phyloP scores from a whole-genome alignment of 345 rosid species.

The Erysimum cheiranthoides region DNA sequence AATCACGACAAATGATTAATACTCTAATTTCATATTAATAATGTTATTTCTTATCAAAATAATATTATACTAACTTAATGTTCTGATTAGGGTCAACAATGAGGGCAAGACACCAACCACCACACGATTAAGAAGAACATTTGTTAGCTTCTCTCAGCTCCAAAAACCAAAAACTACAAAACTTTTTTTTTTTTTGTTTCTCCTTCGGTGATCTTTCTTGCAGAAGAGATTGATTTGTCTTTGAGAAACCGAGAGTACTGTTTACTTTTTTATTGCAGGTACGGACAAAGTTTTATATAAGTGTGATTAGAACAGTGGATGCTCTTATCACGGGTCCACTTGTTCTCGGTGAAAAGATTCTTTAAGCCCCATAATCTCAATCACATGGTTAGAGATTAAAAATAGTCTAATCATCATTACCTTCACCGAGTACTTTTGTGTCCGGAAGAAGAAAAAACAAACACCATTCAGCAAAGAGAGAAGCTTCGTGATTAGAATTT shows the following conservation, averaged over 20 bases:
- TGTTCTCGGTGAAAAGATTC: constrained; percentile 21
- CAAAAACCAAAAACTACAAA: constrained; percentile 12
- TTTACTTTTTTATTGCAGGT: constrained; percentile 2
- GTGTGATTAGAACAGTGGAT: constrained; percentile 39
- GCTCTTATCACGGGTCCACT: constrained; percentile 48
- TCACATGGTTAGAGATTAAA: constrained; percentile 29
- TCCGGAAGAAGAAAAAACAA: constrained; percentile 12
- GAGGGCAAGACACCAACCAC: constrained; percentile 25
- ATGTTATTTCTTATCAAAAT: background rate
- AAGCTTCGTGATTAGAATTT: constrained; percentile 27
- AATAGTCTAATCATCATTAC: constrained; percentile 22
- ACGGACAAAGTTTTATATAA: constrained; percentile 23
- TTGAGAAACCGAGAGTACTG: constrained; percentile 21
- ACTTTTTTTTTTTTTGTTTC: constrained; percentile 1
- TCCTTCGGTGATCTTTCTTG: constrained; percentile 3
- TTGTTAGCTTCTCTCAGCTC: constrained; percentile 15
- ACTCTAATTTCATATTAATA: background rate
- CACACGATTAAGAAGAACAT: constrained; percentile 29
- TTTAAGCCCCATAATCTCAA: constrained; percentile 13
- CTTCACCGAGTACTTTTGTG: constrained; percentile 20
- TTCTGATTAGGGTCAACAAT: constrained; percentile 9
- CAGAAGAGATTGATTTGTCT: constrained; percentile 36
- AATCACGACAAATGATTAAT: constrained; percentile 35
- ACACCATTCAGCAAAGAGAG: constrained; percentile 15
- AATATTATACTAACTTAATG: background rate